phyloP scores from a whole-genome alignment of 1,284 basidiomycete genomes.

The Tranzscheliella williamsii region DNA sequence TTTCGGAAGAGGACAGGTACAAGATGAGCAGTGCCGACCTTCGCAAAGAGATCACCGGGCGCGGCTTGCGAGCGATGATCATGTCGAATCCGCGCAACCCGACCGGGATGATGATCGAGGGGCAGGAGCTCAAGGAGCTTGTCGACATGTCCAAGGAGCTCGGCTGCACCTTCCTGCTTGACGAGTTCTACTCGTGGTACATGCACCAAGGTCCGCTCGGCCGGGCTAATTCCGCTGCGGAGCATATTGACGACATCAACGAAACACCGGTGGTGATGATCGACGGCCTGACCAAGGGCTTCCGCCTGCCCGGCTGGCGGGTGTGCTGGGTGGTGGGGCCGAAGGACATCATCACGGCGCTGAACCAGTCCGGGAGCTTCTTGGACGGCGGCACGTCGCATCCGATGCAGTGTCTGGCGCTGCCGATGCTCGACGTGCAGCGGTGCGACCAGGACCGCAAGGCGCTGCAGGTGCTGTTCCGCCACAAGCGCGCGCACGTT shows the following conservation, averaged over 20 bases:
- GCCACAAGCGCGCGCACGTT: slow-evolving; percentile 85
- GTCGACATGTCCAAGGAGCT: slow-evolving; percentile 72
- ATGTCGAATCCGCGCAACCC: slow-evolving; percentile 90
- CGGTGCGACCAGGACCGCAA: slow-evolving; percentile 74
- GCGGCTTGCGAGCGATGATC: slow-evolving; percentile 79
- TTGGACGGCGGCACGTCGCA: slow-evolving; percentile 47
- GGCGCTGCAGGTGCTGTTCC: slow-evolving; percentile 71
- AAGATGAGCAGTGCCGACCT: slow-evolving; percentile 71
- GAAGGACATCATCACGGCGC: slow-evolving; percentile 45
- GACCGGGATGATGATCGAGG: slow-evolving; percentile 73
- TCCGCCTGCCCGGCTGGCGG: slow-evolving; percentile 51
- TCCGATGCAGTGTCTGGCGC: slow-evolving; percentile 48
- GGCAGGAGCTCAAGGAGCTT: slow-evolving; percentile 77
- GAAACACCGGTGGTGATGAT: slow-evolving; percentile 80
- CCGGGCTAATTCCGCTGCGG: slow-evolving; percentile 77
- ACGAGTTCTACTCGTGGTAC: slow-evolving; percentile 91
- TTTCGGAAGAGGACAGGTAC: slow-evolving; percentile 67
- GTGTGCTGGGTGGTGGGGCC: slow-evolving; percentile 86
- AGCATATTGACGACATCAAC: slow-evolving; percentile 81
- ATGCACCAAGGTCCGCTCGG: slow-evolving; percentile 77
- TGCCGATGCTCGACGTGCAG: slow-evolving; percentile 61
- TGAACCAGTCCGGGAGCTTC: slow-evolving; percentile 46
- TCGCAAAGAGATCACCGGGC: slow-evolving; percentile 48
- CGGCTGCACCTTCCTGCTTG: slow-evolving; percentile 78
- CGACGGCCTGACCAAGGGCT: slow-evolving; percentile 87